Conservation (phyloP, 192 early-diverging fungal genomes). For the Podila horticola region DNA sequence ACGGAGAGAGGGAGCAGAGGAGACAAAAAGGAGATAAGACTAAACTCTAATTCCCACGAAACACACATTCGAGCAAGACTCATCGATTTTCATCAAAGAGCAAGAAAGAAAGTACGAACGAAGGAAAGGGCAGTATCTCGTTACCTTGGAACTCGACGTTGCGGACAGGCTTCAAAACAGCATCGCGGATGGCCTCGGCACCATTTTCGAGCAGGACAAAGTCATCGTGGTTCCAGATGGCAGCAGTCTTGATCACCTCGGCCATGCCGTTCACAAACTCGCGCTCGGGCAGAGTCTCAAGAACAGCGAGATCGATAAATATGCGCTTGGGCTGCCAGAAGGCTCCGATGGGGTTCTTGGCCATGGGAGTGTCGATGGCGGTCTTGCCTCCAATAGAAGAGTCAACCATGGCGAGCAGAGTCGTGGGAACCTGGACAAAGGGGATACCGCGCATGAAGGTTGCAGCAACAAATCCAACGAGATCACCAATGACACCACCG, state of each 20-base stretch:
- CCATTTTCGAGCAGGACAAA: constrained; percentile 92
- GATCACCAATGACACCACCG: constrained; percentile 97
- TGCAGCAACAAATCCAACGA: constrained; percentile 96
- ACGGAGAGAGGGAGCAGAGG: neutral
- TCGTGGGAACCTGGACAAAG: constrained; percentile 96
- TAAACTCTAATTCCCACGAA: neutral
- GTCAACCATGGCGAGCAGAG: constrained; percentile 97
- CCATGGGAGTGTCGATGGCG: constrained; percentile 94
- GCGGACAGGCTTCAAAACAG: constrained; percentile 65
- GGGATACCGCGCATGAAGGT: constrained; percentile 98
- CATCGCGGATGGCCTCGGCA: constrained; percentile 81
- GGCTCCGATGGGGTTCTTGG: constrained; percentile 95
- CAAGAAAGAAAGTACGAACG: neutral
- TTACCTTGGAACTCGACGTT: constrained; percentile 58
- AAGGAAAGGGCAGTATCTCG: neutral
- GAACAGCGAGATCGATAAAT: constrained; percentile 89
- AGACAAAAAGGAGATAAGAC: neutral
- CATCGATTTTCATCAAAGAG: neutral
- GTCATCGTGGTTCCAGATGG: constrained; percentile 89
- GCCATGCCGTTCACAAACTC: constrained; percentile 98
- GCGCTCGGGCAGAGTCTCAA: constrained; percentile 87
- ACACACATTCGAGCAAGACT: neutral
- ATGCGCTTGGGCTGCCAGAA: constrained; percentile 97
- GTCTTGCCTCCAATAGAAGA: constrained; percentile 98
- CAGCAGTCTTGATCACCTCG: constrained; percentile 98